A percentile compares a stretch with the other conserved stretches of the same genome.
Evolutionary conservation across 169 alveolate species (phyloP).

Genomic region (Theileria parva): DNA sequence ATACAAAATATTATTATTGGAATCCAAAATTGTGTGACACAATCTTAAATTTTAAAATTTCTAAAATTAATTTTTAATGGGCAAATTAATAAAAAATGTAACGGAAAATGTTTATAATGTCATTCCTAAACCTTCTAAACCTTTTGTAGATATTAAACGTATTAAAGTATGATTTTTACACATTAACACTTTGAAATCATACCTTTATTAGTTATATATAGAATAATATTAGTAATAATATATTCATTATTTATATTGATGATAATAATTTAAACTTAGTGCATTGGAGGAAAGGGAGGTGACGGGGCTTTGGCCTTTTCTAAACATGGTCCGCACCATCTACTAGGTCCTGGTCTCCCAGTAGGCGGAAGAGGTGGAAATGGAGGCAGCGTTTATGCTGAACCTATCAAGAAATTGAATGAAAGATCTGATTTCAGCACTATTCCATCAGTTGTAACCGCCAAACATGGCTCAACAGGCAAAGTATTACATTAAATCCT

Average conservation of each 20-base stretch:
- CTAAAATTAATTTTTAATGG: constrained; percentile 17
- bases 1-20: no score
- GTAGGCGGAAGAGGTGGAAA: constrained; percentile 65
- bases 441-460: constrained; percentile 46
- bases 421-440: constrained; percentile 30
- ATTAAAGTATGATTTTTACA: constrained; percentile 36
- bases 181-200: not conserved
- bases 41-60: not conserved
- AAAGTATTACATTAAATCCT: not conserved
- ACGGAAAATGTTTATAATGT: constrained; percentile 4
- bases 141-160: constrained; percentile 57
- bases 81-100: constrained; percentile 15
- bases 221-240: not conserved
- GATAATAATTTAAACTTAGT: constrained; percentile 3
- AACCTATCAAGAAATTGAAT: constrained; percentile 36
- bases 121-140: constrained; percentile 26
- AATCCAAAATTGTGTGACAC: no score
- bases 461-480: constrained; percentile 44
- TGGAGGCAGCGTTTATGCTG: constrained; percentile 51
- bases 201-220: not conserved
- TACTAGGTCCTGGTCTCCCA: constrained; percentile 68
- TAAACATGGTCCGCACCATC: constrained; percentile 61
- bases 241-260: no score
- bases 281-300: constrained; percentile 64
- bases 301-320: constrained; percentile 58